phyloP scores from a whole-genome alignment of 331 rosid genomes.

The Malus hybrid region DNA sequence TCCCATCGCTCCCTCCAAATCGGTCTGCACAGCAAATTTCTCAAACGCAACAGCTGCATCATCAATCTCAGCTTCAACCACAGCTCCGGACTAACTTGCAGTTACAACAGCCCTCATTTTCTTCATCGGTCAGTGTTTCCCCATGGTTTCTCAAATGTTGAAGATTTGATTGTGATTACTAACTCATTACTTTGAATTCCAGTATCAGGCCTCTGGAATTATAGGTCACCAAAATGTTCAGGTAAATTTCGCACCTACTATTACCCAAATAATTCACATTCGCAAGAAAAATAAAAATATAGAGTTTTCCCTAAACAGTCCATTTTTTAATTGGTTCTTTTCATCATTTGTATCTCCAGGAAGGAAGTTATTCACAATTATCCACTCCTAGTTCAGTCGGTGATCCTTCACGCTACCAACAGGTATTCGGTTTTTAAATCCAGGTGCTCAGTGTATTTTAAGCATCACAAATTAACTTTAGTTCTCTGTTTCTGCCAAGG shows the following conservation, averaged over 20 bases:
- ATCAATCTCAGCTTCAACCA: conserved; percentile 43
- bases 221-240: conserved; percentile 52
- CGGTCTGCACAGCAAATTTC: conserved; percentile 49
- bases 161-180: neutral
- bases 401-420: conserved; percentile 47
- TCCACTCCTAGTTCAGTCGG: conserved; percentile 29
- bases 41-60: conserved; percentile 51
- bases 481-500: conserved; percentile 37
- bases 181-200: conserved; percentile 26
- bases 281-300: neutral
- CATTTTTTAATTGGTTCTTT: neutral
- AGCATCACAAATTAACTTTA: conserved; percentile 8
- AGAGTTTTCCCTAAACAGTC: neutral
- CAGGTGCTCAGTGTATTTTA: neutral
- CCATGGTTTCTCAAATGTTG: neutral
- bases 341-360: conserved; percentile 33
- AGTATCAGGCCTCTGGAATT: conserved; percentile 58
- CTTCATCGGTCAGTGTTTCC: conserved; percentile 36
- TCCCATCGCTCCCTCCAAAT: conserved; percentile 41
- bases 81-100: conserved; percentile 51
- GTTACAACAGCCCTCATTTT: conserved; percentile 44
- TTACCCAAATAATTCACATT: neutral
- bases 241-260: conserved; percentile 28
- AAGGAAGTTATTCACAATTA: conserved; percentile 47
- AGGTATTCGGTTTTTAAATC: conserved; percentile 20